Conservation (phyloP, 2,329 filamentous ascomycete species). For the Botrytis fabae region DNA sequence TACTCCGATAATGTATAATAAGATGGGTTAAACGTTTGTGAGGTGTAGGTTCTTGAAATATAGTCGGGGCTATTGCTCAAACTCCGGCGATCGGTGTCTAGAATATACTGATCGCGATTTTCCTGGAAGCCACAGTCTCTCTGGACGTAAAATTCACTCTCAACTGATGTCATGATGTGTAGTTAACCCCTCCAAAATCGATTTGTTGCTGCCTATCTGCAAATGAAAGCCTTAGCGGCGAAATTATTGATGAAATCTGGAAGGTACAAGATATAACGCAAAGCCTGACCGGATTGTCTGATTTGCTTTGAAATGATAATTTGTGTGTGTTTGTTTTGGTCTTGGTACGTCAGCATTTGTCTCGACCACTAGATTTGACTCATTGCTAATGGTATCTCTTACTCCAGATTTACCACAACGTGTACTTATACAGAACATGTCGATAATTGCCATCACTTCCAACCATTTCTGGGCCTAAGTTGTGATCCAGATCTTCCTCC, state of each 20-base stretch:
- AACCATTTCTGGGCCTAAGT: not conserved
- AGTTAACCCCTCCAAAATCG: not conserved
- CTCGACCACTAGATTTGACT: not conserved
- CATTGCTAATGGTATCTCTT: not conserved
- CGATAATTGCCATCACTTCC: not conserved
- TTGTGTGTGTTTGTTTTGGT: not conserved
- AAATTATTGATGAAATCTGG: not conserved
- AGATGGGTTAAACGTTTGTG: not conserved
- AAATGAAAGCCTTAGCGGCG: not conserved
- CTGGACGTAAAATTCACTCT: not conserved
- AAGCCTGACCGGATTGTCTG: not conserved
- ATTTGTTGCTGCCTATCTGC: not conserved
- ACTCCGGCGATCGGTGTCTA: not conserved
- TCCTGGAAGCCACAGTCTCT: conserved; percentile 3
- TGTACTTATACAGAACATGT: conserved; percentile 1
- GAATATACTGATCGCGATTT: not conserved
- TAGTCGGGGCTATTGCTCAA: not conserved
- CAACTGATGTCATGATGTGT: not conserved
- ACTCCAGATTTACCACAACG: not conserved
- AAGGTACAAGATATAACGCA: not conserved
- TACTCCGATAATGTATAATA: not conserved
- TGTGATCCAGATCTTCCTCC: not conserved
- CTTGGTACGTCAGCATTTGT: not conserved
- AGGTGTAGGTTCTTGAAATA: not conserved
- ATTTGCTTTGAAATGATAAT: not conserved